phyloP scores from a whole-genome alignment of 805 yeast genomes.

The Barnettozyma californica region DNA sequence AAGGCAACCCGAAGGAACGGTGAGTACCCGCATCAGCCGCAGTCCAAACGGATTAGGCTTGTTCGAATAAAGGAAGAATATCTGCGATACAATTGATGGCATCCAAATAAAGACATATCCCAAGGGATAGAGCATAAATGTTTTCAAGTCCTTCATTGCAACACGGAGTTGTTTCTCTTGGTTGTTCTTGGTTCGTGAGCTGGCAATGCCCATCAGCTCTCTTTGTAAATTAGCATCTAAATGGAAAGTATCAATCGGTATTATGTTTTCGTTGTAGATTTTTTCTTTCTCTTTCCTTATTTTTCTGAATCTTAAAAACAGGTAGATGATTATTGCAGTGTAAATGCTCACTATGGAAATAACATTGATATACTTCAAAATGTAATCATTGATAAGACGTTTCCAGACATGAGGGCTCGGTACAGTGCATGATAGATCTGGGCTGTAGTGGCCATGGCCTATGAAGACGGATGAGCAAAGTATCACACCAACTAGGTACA shows the following conservation, averaged over 20 bases:
- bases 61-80: conserved; percentile 1
- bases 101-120: conserved; percentile 21
- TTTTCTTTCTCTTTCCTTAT: conserved; percentile 12
- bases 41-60: conserved; percentile 8
- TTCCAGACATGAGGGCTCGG: conserved; percentile 19
- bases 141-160: conserved; percentile 17
- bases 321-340: conserved; percentile 14
- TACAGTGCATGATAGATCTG: conserved; percentile 15
- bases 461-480: conserved; percentile 9
- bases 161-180: conserved; percentile 5
- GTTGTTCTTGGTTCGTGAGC: neutral
- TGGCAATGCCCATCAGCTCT: conserved; percentile 18
- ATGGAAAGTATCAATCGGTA: neutral
- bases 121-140: conserved; percentile 21
- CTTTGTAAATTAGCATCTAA: conserved; percentile 11
- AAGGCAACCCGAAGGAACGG: conserved; percentile 74
- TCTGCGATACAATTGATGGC: conserved; percentile 14
- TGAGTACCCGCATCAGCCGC: conserved; percentile 45
- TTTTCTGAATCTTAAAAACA: conserved; percentile 8
- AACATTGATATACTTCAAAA: conserved; percentile 15
- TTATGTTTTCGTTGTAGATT: conserved; percentile 5
- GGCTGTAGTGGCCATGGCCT: conserved; percentile 9
- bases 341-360: conserved; percentile 14
- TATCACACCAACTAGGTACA: neutral
- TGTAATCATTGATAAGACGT: conserved; percentile 15